Evolutionary conservation across 257 asterid species (phyloP).

Genomic region (Capsicum chinense): DNA sequence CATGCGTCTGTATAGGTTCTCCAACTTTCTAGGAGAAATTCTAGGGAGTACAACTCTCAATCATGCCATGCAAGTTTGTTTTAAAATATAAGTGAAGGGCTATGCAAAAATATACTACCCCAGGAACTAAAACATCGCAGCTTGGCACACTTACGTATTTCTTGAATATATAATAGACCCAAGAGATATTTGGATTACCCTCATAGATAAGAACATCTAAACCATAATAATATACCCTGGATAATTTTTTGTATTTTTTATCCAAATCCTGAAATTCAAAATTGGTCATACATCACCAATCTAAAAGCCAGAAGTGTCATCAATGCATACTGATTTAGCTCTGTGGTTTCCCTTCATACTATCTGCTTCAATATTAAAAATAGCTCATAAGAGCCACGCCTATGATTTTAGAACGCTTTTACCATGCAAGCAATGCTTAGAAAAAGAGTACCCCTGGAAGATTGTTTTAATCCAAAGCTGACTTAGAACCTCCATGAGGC

Average conservation of each 20-base stretch:
- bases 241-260: neutral
- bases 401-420: neutral
- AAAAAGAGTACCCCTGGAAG: neutral
- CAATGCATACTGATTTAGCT: neutral
- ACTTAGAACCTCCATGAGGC: neutral
- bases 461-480: neutral
- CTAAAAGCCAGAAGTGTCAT: neutral
- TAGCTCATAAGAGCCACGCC: neutral
- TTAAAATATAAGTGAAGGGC: neutral
- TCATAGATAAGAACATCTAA: neutral
- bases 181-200: neutral
- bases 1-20: neutral
- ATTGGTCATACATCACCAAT: neutral
- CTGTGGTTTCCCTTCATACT: neutral
- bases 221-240: neutral
- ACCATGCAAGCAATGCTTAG: neutral
- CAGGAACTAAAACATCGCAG: neutral
- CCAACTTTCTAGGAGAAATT: neutral
- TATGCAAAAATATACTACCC: neutral
- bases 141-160: neutral
- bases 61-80: neutral
- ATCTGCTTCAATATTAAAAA: neutral
- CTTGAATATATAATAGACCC: neutral
- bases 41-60: neutral
- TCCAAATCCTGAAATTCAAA: neutral